These are phyloP conservation scores for Pythium guiyangense DNA, from an alignment of 352 stramenopile genomes.

Conservation along the genomic window DNA sequence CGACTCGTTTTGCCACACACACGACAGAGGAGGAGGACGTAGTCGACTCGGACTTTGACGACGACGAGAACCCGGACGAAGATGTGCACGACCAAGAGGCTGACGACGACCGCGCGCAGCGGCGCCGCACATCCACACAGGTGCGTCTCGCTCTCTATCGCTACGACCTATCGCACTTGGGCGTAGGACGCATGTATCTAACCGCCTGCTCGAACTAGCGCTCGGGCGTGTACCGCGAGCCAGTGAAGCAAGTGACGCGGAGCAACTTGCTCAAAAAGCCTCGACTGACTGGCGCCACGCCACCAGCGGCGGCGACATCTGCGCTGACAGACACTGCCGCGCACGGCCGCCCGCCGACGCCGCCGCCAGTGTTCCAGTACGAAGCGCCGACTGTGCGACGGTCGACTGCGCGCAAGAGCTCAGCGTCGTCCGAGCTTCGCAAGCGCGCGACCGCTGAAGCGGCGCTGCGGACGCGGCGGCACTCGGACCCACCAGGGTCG, in stretches of 20 bases:
- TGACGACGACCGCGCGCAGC: conserved; percentile 20
- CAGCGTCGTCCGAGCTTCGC: conserved; percentile 53
- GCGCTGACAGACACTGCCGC: not conserved
- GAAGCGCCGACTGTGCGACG: conserved; percentile 41
- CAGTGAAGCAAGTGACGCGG: conserved; percentile 11
- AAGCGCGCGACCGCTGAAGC: conserved; percentile 48
- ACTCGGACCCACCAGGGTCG: not conserved
- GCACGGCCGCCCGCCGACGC: conserved; percentile 2
- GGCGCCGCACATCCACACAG: not conserved
- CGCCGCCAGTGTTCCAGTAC: conserved; percentile 16
- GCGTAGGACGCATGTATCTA: not conserved
- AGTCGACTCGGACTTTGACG: conserved; percentile 87
- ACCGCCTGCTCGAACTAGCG: not conserved
- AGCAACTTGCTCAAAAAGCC: conserved; percentile 14
- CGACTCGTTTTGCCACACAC: too few relatives aligned
- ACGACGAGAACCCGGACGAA: conserved; percentile 75
- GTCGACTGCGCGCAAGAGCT: conserved; percentile 60
- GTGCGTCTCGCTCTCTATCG: not conserved
- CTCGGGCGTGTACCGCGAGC: conserved; percentile 23
- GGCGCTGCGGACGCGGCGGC: conserved; percentile 30
- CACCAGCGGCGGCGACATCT: not conserved
- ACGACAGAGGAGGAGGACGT: conserved; percentile 81
- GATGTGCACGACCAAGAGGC: conserved; percentile 73
- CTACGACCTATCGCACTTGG: not conserved
- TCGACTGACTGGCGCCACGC: not conserved